Percentiles rank a stretch among this genome's conserved stretches.
Evolutionary conservation across 164 flowering plant species (phyloP).

Genomic region (Houttuynia cordata): DNA sequence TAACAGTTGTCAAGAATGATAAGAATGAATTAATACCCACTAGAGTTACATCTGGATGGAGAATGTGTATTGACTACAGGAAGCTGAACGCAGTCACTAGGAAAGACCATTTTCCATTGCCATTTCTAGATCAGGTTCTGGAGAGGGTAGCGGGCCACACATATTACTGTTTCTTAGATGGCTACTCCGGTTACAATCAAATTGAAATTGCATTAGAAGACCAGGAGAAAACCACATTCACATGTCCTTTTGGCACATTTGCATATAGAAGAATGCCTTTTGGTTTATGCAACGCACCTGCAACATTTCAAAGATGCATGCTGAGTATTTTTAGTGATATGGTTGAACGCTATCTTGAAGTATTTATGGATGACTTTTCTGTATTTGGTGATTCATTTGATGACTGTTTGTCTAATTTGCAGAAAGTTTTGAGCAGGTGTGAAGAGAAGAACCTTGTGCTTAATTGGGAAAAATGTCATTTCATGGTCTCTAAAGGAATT

Average conservation of each 20-base stretch:
- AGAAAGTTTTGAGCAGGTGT: too few relatives aligned
- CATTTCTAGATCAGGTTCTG: conserved; percentile 3
- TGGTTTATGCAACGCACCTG: neutral
- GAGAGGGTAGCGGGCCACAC: neutral
- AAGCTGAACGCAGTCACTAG: neutral
- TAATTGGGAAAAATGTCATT: neutral
- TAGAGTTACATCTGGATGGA: neutral
- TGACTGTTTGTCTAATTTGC: neutral
- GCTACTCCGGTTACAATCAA: conserved; percentile 2
- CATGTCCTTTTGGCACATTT: conserved; percentile 1
- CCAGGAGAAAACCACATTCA: conserved; percentile 5
- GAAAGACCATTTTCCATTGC: conserved; percentile 4
- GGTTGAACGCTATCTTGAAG: neutral
- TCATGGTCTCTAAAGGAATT: neutral
- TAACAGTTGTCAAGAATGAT: neutral
- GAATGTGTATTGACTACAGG: conserved; percentile 1
- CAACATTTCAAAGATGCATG: conserved; percentile 3
- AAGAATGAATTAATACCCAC: neutral
- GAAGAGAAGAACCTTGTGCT: neutral
- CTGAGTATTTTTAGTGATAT: neutral
- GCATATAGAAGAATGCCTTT: neutral
- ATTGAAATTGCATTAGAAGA: neutral
- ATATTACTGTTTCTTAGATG: conserved; percentile 3
- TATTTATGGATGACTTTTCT: neutral
- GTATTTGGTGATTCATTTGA: neutral